A percentile compares a stretch with the other conserved stretches of the same genome.
These are phyloP conservation scores for Thinopyrum elongatum DNA, from an alignment of 176 grass and related monocot genomes.

Conservation along the genomic window DNA sequence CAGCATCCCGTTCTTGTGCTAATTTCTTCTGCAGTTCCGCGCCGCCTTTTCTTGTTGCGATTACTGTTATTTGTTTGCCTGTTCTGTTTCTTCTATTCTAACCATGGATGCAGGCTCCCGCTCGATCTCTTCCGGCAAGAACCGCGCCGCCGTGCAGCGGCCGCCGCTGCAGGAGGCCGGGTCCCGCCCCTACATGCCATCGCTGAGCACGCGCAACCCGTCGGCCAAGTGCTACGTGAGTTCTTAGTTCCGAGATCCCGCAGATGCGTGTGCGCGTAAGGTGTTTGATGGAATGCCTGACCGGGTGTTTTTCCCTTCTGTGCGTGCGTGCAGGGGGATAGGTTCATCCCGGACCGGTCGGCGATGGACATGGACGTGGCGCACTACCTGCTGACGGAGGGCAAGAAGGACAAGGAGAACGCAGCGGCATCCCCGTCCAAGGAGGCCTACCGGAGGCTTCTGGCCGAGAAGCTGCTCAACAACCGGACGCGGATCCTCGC, in stretches of 20 bases:
- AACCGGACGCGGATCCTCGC: slow-evolving; percentile 63
- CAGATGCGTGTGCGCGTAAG: no score
- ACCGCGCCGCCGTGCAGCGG: no score
- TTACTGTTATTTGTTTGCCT: neutral
- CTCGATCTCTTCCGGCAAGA: no score
- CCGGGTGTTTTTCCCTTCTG: neutral
- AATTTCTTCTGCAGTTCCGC: neutral
- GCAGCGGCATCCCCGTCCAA: slow-evolving; percentile 45
- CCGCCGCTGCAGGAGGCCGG: no score
- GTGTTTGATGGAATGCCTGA: neutral
- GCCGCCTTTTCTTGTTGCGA: neutral
- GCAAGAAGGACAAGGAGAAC: no score
- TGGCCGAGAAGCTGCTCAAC: slow-evolving; percentile 67
- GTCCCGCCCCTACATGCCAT: no score
- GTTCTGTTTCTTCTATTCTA: neutral
- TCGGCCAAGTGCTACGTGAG: no score
- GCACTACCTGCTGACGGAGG: slow-evolving; percentile 52
- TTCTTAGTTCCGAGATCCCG: no score
- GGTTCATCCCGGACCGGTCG: slow-evolving; percentile 59
- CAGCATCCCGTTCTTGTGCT: neutral
- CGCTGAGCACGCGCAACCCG: no score
- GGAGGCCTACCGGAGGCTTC: slow-evolving; percentile 62
- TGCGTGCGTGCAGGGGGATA: slow-evolving; percentile 44
- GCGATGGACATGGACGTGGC: slow-evolving; percentile 72
- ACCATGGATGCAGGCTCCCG: no score